A percentile compares a stretch with the other conserved stretches of the same genome.
Evolutionary conservation across 202 grass and related monocot species (phyloP).

Genomic region (Panicum hallii): DNA sequence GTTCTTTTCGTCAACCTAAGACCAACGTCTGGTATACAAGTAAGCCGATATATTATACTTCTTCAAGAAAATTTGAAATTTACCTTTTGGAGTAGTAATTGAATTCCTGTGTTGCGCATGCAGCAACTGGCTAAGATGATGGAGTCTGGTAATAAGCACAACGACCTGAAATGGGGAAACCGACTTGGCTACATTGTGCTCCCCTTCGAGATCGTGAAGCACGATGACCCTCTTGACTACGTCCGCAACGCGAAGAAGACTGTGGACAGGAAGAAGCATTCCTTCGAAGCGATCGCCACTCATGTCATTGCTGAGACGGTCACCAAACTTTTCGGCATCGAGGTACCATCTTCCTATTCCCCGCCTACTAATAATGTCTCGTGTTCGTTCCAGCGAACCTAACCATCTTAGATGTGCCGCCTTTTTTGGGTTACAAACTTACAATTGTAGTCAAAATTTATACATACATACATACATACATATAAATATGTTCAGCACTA

Average conservation of each 20-base stretch:
- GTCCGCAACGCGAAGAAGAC: constrained; percentile 52
- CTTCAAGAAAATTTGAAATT: background rate
- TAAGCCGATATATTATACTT: background rate
- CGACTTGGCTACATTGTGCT: constrained; percentile 51
- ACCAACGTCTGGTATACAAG: background rate
- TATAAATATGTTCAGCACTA: too few relatives aligned
- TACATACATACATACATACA: too few relatives aligned
- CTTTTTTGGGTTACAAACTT: too few relatives aligned
- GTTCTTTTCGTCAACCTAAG: constrained; percentile 9
- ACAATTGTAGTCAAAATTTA: too few relatives aligned
- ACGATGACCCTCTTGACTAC: constrained; percentile 60
- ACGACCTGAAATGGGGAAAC: constrained; percentile 54
- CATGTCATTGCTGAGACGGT: background rate
- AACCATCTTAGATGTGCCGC: too few relatives aligned
- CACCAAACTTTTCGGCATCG: background rate
- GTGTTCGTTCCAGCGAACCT: too few relatives aligned
- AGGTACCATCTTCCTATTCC: background rate
- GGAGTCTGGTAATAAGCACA: constrained; percentile 18
- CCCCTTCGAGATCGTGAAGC: constrained; percentile 37
- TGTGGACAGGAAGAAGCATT: constrained; percentile 62
- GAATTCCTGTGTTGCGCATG: background rate
- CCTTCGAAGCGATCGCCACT: constrained; percentile 46
- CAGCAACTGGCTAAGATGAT: constrained; percentile 9
- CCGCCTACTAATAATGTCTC: too few relatives aligned
- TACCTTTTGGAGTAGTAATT: background rate